Evolutionary conservation across 768 basidiomycete genomes (phyloP).

Genomic region (Gymnopilus dilepis): DNA sequence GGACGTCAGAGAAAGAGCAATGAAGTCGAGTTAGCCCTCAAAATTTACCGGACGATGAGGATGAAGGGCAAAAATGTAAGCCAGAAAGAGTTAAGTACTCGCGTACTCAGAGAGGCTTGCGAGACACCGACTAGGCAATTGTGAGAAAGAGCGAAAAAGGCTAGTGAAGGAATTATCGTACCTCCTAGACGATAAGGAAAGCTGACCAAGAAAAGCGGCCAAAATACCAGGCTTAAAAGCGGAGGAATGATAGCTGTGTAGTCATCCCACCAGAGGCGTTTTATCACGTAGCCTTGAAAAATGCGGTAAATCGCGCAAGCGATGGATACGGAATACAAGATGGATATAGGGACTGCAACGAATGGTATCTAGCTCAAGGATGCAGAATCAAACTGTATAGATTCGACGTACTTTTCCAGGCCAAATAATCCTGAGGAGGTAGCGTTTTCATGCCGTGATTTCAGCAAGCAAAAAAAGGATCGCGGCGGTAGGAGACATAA

Average conservation of each 20-base stretch:
- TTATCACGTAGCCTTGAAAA: slow-evolving; percentile 18
- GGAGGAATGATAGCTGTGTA: slow-evolving; percentile 20
- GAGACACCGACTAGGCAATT: not conserved
- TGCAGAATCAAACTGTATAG: too few relatives aligned
- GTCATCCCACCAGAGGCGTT: slow-evolving; percentile 32
- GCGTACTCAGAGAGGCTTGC: not conserved
- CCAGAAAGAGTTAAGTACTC: not conserved
- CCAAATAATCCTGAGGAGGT: slow-evolving; percentile 6
- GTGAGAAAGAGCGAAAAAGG: not conserved
- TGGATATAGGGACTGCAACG: slow-evolving; percentile 10
- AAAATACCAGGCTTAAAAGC: slow-evolving; percentile 22
- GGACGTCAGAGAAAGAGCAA: not conserved
- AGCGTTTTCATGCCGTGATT: not conserved
- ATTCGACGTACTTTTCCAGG: slow-evolving; percentile 16
- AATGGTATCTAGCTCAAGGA: too few relatives aligned
- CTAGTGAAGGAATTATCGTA: too few relatives aligned
- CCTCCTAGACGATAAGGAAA: slow-evolving; percentile 6
- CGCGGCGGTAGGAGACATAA: too few relatives aligned
- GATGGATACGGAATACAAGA: slow-evolving; percentile 25
- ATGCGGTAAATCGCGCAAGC: slow-evolving; percentile 23
- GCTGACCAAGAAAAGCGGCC: not conserved
- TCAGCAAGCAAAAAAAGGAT: too few relatives aligned
- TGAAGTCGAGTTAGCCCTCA: too few relatives aligned
- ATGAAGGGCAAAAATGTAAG: not conserved
- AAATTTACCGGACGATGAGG: not conserved